Base-by-base conservation (phyloP, 176 grass and related monocot species). In the Phoenix roebelenii region DNA sequence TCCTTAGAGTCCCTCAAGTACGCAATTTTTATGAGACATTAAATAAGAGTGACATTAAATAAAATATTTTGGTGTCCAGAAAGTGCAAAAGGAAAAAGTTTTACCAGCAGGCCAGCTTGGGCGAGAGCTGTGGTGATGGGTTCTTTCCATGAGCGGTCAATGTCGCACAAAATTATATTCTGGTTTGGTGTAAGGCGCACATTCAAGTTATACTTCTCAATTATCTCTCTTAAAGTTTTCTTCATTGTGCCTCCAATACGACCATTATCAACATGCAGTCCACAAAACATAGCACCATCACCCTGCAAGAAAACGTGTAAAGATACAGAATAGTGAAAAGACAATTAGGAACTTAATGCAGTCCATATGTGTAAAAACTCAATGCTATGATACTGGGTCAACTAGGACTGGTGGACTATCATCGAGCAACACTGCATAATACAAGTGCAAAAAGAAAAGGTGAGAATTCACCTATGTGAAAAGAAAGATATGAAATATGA, bases 181-280 rank as follows among this genome's bases (percentile, higher is more conserved):
- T 98, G 93, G 60, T 98, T 98, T 51, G 93, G 87, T 14, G 93
- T 98, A 60, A 97, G 81, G 3, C 84, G 66, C 66, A 89, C 88
- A 76, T 85, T 73, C 63, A 98, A 65, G 59, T 63, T 80, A 71
- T 92, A 89, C 70, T 85, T 92, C 70, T 98, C 93, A 78, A 98
- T 92, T 83, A 98, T 85, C 25, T 85, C 81, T 67, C 87, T 80
- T 59, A 98, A 74, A 58, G 73, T 85, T 85, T 88, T 85, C 84
- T 98, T 98, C 63, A 71, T 72, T 29, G 64, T 78, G 25, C 84
- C 93, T 32, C 72, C 73, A n/a, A 98, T 79, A 44, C 93, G 93
- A 10, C 93, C 93, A 68, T 77, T 98, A 60, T 98, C 93, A 83
- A 98, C 68, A 80, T 98, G 87, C 49, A 98, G 74, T 55, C 93